These are phyloP conservation scores for Cyberlindnera mississippiensis DNA, from an alignment of 805 yeast genomes.

Conservation along the genomic window DNA sequence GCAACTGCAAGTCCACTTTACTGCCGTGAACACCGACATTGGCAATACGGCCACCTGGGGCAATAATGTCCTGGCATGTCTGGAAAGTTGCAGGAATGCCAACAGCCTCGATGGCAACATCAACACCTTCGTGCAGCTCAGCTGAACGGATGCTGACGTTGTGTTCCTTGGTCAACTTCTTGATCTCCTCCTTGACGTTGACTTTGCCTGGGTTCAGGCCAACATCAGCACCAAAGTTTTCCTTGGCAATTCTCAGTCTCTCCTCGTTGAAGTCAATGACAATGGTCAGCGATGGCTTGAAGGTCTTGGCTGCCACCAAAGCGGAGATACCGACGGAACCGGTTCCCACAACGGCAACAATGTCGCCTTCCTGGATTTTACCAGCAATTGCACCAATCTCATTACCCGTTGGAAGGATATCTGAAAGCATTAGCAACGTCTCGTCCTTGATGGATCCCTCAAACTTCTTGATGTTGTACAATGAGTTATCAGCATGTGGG, in stretches of 20 bases:
- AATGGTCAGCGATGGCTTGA: constrained; percentile 52
- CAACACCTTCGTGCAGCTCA: constrained; percentile 45
- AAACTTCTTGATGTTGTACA: constrained; percentile 31
- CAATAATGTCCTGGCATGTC: constrained; percentile 50
- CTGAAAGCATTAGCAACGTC: constrained; percentile 56
- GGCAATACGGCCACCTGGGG: constrained; percentile 60
- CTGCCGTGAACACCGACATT: constrained; percentile 57
- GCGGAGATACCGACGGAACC: constrained; percentile 68
- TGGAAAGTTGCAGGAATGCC: constrained; percentile 62
- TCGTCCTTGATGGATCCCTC: constrained; percentile 39
- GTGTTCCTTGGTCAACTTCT: constrained; percentile 27
- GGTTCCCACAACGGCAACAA: constrained; percentile 61
- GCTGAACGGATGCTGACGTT: constrained; percentile 22
- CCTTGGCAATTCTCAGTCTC: constrained; percentile 53
- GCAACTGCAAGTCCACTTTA: constrained; percentile 38
- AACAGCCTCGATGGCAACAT: constrained; percentile 61
- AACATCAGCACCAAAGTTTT: constrained; percentile 56
- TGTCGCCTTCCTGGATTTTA: constrained; percentile 48
- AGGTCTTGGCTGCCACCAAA: constrained; percentile 49
- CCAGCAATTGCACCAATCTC: constrained; percentile 62
- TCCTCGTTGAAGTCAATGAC: constrained; percentile 57
- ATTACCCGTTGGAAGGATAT: constrained; percentile 64
- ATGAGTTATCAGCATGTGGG: constrained; percentile 44
- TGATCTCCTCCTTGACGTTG: constrained; percentile 37
- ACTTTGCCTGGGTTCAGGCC: constrained; percentile 48